Percentiles rank a stretch among this genome's conserved stretches.
phyloP scores from a whole-genome alignment of 495 filamentous ascomycete species.

The Antarctomyces pellizariae region DNA sequence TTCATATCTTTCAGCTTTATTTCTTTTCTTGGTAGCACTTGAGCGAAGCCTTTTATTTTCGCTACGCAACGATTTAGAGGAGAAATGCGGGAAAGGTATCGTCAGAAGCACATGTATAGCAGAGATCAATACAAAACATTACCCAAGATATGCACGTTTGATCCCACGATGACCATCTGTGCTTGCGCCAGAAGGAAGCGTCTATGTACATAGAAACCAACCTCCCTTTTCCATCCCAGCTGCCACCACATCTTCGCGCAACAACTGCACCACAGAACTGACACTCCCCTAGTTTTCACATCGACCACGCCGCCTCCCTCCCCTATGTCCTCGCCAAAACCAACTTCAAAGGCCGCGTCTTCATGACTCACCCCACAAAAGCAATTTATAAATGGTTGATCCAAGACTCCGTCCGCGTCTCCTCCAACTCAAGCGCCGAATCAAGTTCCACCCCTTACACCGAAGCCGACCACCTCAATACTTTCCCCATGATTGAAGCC shows the following conservation, averaged over 20 bases:
- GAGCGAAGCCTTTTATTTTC: no score
- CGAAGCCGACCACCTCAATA: slow-evolving; percentile 80
- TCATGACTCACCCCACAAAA: slow-evolving; percentile 98
- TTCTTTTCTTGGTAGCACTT: no score
- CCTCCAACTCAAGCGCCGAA: slow-evolving; percentile 53
- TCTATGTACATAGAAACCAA: slow-evolving; percentile 11
- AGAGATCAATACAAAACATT: no score
- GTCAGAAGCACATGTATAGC: no score
- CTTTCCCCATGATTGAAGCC: slow-evolving; percentile 80
- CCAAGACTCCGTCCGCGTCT: slow-evolving; percentile 81
- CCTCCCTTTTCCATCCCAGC: neutral
- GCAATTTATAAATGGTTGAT: slow-evolving; percentile 99
- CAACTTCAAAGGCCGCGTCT: slow-evolving; percentile 86
- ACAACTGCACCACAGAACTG: no score
- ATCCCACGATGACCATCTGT: no score
- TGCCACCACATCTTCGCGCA: no score
- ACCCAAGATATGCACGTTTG: no score
- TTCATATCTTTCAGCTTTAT: no score
- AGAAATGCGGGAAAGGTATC: no score
- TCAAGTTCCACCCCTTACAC: slow-evolving; percentile 62
- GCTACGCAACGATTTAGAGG: no score
- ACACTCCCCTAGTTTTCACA: slow-evolving; percentile 52
- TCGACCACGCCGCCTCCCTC: slow-evolving; percentile 89
- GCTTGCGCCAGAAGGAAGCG: no score
- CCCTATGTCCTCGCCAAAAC: slow-evolving; percentile 96